Evolutionary conservation across 805 yeast genomes (phyloP), one percentile per base, ranked within the genome.

Genomic region (Saccharomycopsis javanensis): DNA sequence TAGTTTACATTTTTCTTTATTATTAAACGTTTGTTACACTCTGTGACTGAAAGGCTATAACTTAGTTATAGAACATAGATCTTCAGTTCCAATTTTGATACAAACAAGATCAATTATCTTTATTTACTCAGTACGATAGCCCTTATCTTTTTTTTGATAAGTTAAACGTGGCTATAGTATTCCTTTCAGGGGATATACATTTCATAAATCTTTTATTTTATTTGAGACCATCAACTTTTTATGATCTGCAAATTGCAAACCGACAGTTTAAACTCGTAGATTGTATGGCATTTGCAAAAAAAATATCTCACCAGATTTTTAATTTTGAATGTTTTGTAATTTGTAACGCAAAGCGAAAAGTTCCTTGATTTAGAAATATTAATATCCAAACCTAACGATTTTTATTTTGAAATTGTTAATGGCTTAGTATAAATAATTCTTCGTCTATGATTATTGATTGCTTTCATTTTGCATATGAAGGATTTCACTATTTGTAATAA

Each of bases 1-100:
- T 20, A 10, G 10, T 4, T 23, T 20, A 20, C 11, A 20, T 42
- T 20, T n/a, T 18, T 38, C 11, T 42, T 23, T 20, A 1, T 25
- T 3, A 15, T 8, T 8, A 18, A 42, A 42, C 48, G 48, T 42
- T 42, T 42, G 48, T 42, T 42, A 42, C 48, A 42, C 48, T 42
- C 48, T 42, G 48, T 42, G 48, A 42, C 48, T 42, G 48, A 18
- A 42, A 23, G 48, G 48, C 28, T 42, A 42, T 42, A 42, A 25
- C 48, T 42, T 42, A 42, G 48, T 25, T 42, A 42, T 42, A 42
- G 28, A 42, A 42, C 25, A 42, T 42, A 42, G 25, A 42, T 42
- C 48, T 42, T 42, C 48, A 42, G 48, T 42, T 42, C 48, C 48
- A 42, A 42, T 42, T 42, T 42, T 42, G 48, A 42, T 42, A 42